These are phyloP conservation scores for Suhomyces sp. DNA, from an alignment of 805 yeast genomes.

Conservation along the genomic window DNA sequence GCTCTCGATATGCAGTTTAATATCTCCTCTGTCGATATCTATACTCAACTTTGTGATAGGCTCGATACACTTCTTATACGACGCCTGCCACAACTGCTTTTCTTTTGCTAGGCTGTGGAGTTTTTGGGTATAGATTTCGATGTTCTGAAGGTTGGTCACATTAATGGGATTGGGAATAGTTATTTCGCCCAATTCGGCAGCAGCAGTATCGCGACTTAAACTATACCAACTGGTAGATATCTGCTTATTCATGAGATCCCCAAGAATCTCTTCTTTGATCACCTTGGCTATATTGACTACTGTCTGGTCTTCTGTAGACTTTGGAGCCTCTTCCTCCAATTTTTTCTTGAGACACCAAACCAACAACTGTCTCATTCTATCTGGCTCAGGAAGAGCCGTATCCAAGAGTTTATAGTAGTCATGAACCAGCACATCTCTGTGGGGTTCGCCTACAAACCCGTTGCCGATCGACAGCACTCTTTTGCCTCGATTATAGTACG, in stretches of 20 bases:
- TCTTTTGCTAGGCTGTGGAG: slow-evolving; percentile 45
- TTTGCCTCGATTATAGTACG: slow-evolving; percentile 62
- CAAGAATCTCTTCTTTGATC: slow-evolving; percentile 59
- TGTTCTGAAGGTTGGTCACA: slow-evolving; percentile 45
- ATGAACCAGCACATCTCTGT: slow-evolving; percentile 50
- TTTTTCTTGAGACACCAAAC: slow-evolving; percentile 64
- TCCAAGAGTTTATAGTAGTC: slow-evolving; percentile 65
- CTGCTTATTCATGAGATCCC: slow-evolving; percentile 57
- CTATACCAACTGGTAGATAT: slow-evolving; percentile 71
- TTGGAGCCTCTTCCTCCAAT: slow-evolving; percentile 28
- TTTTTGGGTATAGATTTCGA: slow-evolving; percentile 45
- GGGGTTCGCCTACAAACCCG: slow-evolving; percentile 68
- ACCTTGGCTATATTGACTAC: slow-evolving; percentile 55
- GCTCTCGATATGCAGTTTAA: slow-evolving; percentile 3
- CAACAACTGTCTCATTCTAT: slow-evolving; percentile 64
- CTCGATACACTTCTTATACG: slow-evolving; percentile 18
- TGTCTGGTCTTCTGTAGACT: slow-evolving; percentile 33
- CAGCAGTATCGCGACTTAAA: slow-evolving; percentile 14
- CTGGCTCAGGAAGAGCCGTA: slow-evolving; percentile 63
- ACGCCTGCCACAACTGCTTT: slow-evolving; percentile 45
- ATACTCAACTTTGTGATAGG: slow-evolving; percentile 9
- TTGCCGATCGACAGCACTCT: slow-evolving; percentile 72
- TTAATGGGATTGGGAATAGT: slow-evolving; percentile 62
- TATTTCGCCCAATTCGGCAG: slow-evolving; percentile 22
- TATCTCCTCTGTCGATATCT: background rate